Conservation (phyloP, 2,329 filamentous ascomycete species). For the Karstenula rhodostoma region DNA sequence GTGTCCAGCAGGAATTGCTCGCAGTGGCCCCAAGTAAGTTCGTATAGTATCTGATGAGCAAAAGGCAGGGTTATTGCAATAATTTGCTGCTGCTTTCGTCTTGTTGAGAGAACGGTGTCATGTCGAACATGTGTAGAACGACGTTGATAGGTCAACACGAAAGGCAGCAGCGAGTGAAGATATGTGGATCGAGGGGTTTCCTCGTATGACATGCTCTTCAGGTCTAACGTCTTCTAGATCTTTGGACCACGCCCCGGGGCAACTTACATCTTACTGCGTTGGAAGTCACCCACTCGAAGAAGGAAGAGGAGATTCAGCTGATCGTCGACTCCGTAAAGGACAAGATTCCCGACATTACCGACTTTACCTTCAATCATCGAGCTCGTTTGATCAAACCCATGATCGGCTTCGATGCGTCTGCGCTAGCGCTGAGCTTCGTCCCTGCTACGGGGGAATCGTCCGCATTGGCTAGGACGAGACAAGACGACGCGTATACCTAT, state of each 20-base stretch:
- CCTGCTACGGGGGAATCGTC: slow-evolving; percentile 73
- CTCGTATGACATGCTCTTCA: background rate
- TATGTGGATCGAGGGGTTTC: background rate
- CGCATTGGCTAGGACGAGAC: slow-evolving; percentile 40
- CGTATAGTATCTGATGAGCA: background rate
- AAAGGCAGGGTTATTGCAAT: background rate
- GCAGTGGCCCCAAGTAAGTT: slow-evolving; percentile 73
- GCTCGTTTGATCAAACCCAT: slow-evolving; percentile 81
- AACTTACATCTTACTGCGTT: slow-evolving; percentile 85
- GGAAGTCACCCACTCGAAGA: slow-evolving; percentile 83
- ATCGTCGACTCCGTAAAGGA: slow-evolving; percentile 67
- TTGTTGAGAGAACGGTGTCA: background rate
- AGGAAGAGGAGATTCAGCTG: slow-evolving; percentile 70
- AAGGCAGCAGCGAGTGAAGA: background rate
- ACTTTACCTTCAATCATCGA: slow-evolving; percentile 72
- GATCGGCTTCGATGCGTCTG: slow-evolving; percentile 84
- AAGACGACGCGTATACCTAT: slow-evolving; percentile 79
- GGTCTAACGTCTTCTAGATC: slow-evolving; percentile 58
- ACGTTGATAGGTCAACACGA: background rate
- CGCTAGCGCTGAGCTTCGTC: slow-evolving; percentile 85
- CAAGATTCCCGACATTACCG: slow-evolving; percentile 66
- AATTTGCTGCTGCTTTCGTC: background rate
- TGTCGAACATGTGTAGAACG: background rate
- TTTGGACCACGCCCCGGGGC: slow-evolving; percentile 86
- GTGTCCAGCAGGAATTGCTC: slow-evolving; percentile 72